Conservation (phyloP, 139 green algal species). For the Diplosphaera chodatii region DNA sequence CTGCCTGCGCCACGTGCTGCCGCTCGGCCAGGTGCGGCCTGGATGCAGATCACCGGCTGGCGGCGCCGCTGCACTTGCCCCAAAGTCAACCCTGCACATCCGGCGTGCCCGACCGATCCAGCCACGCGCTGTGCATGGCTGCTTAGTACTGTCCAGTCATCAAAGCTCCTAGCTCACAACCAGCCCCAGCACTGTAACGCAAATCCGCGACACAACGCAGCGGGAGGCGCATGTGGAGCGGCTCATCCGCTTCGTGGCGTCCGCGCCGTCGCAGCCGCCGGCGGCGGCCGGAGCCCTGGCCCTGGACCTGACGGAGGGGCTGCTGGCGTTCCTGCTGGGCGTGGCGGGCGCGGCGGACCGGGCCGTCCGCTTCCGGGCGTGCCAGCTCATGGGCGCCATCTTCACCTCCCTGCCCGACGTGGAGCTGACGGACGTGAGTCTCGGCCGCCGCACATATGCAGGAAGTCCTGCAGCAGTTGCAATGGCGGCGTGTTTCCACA, state of each 20-base stretch:
- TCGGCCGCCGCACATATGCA: too few species aligned
- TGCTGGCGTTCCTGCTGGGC: constrained; percentile 23
- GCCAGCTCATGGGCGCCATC: constrained; percentile 32
- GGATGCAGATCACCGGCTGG: neutral
- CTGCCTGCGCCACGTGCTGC: constrained; percentile 23
- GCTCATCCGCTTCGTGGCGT: constrained; percentile 33
- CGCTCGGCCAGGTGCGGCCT: constrained; percentile 15
- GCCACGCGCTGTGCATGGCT: too few species aligned
- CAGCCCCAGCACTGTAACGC: too few species aligned
- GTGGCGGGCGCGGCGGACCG: constrained; percentile 30
- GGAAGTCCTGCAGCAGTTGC: too few species aligned
- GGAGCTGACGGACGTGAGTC: constrained; percentile 25
- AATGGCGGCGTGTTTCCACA: too few species aligned
- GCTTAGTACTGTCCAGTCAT: too few species aligned
- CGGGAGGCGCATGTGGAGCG: constrained; percentile 31
- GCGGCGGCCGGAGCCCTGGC: neutral
- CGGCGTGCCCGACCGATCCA: neutral
- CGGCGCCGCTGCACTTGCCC: neutral
- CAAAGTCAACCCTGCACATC: neutral
- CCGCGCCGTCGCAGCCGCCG: constrained; percentile 19
- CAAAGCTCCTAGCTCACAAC: too few species aligned
- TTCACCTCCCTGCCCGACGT: constrained; percentile 34
- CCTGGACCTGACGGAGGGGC: neutral
- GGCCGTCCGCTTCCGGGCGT: constrained; percentile 30
- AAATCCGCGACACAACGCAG: neutral